A percentile compares a stretch with the other conserved stretches of the same genome.
Conservation (phyloP, 352 stramenopile genomes). For the Pythium periplocum region DNA sequence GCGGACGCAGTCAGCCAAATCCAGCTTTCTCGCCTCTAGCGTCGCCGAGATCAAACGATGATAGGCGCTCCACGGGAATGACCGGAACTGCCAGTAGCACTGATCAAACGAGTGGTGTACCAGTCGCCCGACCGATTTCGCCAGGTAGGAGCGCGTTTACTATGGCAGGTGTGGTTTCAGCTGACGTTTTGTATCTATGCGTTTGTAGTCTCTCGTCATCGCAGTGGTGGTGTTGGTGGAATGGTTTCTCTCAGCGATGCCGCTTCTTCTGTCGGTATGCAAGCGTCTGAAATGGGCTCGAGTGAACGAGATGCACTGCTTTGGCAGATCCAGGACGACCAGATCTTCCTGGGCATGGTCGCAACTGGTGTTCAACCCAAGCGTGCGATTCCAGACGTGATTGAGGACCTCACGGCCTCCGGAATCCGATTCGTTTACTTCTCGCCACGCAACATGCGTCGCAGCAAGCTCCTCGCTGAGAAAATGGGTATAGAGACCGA, state of each 20-base stretch:
- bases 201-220: too few relatives aligned
- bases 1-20: conserved; percentile 12
- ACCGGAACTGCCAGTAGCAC: not conserved
- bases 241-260: conserved; percentile 27
- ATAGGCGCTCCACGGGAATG: conserved; percentile 2
- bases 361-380: conserved; percentile 93
- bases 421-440: conserved; percentile 99
- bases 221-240: too few relatives aligned
- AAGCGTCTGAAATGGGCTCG: conserved; percentile 46
- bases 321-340: conserved; percentile 90
- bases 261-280: conserved; percentile 40
- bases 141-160: too few relatives aligned
- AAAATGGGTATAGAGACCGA: conserved; percentile 99
- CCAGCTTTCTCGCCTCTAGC: conserved; percentile 7
- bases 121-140: too few relatives aligned
- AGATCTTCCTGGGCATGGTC: conserved; percentile 98
- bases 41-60: conserved; percentile 11
- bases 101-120: too few relatives aligned
- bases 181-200: too few relatives aligned
- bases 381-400: conserved; percentile 92
- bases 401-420: conserved; percentile 92
- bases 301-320: conserved; percentile 55
- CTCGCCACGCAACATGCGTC: conserved; percentile 97
- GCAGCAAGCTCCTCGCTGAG: conserved; percentile 95
- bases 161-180: too few relatives aligned